Evolutionary conservation across 129 eudicot genomes (phyloP).

Genomic region (Helianthus annuus): HanXRQr2.0-SUNRISE NC_035441.2:179030667-179031166

Average conservation of each 20-base stretch:
- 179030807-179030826: slow-evolving; percentile 9
- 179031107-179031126: no score
- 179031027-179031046: no score
- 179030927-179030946: slow-evolving; percentile 26
- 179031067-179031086: no score
- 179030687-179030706: slow-evolving; percentile 22
- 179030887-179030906: slow-evolving; percentile 46
- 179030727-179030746: slow-evolving; percentile 40
- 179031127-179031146: no score
- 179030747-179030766: slow-evolving; percentile 51
- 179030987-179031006: neutral
- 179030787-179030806: slow-evolving; percentile 32
- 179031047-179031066: no score
- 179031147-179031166: no score
- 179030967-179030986: slow-evolving; percentile 6
- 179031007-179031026: no score
- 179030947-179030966: neutral
- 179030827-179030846: slow-evolving; percentile 31
- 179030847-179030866: slow-evolving; percentile 35
- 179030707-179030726: slow-evolving; percentile 26
- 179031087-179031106: no score
- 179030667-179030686: no score
- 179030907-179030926: slow-evolving; percentile 35
- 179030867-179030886: slow-evolving; percentile 42
- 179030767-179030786: slow-evolving; percentile 58